Evolutionary conservation across 805 yeast genomes (phyloP).

Genomic region (Cyberlindnera maclurae): DNA sequence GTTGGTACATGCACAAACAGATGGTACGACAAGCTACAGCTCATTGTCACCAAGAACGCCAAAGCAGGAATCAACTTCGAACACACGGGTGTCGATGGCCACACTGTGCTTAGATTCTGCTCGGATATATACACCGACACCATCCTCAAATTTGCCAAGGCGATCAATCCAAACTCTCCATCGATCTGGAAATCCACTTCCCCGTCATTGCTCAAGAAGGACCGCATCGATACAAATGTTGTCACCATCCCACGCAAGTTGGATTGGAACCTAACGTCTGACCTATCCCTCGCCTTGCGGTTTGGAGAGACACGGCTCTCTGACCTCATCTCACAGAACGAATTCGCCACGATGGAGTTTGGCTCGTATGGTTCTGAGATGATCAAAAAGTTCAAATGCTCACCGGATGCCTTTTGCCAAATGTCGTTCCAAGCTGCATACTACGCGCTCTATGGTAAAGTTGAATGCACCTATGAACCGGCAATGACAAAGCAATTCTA

Average conservation of each 20-base stretch:
- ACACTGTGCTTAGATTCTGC: conserved; percentile 81
- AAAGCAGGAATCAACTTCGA: conserved; percentile 92
- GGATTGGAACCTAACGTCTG: conserved; percentile 81
- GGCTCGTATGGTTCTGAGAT: conserved; percentile 60
- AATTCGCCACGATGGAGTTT: conserved; percentile 75
- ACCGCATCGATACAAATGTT: conserved; percentile 37
- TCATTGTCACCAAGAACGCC: conserved; percentile 81
- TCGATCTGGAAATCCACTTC: conserved; percentile 56
- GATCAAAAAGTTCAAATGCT: conserved; percentile 77
- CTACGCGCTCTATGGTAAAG: conserved; percentile 86
- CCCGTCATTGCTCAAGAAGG: conserved; percentile 39
- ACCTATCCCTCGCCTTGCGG: conserved; percentile 69
- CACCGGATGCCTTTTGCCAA: conserved; percentile 92
- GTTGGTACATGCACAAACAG: conserved; percentile 91
- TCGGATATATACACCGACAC: conserved; percentile 90
- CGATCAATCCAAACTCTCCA: conserved; percentile 66
- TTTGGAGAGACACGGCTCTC: conserved; percentile 88
- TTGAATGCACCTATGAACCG: conserved; percentile 92
- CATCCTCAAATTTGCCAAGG: conserved; percentile 75
- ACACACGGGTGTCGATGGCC: conserved; percentile 94
- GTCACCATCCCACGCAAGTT: conserved; percentile 76
- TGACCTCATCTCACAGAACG: conserved; percentile 85
- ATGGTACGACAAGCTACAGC: conserved; percentile 90
- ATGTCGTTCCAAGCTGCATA: conserved; percentile 92
- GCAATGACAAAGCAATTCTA: conserved; percentile 87